Evolutionary conservation across 208 protist genomes (phyloP), one percentile per base, ranked within the genome.

Genomic region (Trypanosoma melophagium): DNA sequence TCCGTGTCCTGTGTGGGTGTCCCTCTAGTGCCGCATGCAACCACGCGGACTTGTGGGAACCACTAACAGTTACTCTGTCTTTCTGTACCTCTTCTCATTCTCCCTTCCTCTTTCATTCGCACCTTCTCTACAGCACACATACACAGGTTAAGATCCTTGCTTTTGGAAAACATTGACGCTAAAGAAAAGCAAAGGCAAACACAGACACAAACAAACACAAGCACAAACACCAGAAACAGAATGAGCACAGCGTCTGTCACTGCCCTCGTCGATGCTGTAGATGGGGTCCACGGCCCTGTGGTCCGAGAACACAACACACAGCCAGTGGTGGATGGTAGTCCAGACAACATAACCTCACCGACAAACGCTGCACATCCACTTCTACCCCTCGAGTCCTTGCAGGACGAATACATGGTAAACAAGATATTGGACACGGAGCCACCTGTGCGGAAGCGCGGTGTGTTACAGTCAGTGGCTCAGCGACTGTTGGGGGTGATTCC

Each of bases 401-500:
- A 44, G 40, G 40, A 44, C 12, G 40, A 44, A 12, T 7, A 44
- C 7, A 12, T 44, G 40, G 40, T 12, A 12, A 44, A 14, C 8
- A 12, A 12, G 40, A 44, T 14, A 44, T 12, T 12, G 12, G 40
- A 7, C 7, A 7, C 12, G 12, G 12, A 44, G 40, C 12, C 40
- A 14, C 7, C 12, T 44, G 40, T n/a, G n/a, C n/a, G 12, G 40
- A 44, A 44, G 40, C 40, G 40, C 12, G 40, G 40, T 44, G 8
- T 44, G 40, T 7, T 44, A 7, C 40, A 44, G 12, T 44, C 40
- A 14, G 12, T 44, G 12, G 12, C 12, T 44, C 8, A 44, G 7
- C 12, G 40, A 14, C 12, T 44, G 8, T 44, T 12, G 12, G 12
- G 12, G 40, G 56, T 89, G 13, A 35, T 90, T 2, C 81, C 84